phyloP scores from a whole-genome alignment of 1,139 yeast genomes.

The Pichia sp. region DNA sequence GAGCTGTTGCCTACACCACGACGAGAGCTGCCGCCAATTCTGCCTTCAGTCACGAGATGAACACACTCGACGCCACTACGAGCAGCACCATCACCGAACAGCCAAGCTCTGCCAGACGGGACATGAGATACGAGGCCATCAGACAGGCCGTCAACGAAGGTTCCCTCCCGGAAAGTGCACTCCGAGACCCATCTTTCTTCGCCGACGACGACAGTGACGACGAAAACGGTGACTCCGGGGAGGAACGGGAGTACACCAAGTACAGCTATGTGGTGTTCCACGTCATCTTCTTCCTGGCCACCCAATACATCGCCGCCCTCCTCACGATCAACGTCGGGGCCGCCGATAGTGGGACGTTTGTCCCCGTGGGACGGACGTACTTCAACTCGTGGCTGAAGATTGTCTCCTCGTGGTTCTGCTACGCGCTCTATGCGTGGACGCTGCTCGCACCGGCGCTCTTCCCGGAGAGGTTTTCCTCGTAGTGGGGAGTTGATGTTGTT shows the following conservation, averaged over 20 bases:
- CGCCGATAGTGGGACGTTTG: constrained; percentile 75
- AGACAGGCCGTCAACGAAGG: constrained; percentile 96
- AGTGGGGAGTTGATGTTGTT: background rate
- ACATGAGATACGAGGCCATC: constrained; percentile 81
- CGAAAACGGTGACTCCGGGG: constrained; percentile 33
- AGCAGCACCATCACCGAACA: constrained; percentile 47
- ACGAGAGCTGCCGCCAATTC: constrained; percentile 91
- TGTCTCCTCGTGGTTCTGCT: constrained; percentile 91
- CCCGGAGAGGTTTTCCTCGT: constrained; percentile 85
- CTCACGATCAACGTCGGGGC: constrained; percentile 85
- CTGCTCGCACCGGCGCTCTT: constrained; percentile 83
- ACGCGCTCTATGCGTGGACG: constrained; percentile 84
- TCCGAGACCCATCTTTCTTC: constrained; percentile 64
- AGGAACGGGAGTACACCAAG: constrained; percentile 66
- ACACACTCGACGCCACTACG: too few species aligned
- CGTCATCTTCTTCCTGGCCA: constrained; percentile 87
- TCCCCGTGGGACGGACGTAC: constrained; percentile 96
- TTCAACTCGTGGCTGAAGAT: constrained; percentile 96
- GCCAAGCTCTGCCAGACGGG: constrained; percentile 57
- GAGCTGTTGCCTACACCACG: constrained; percentile 96
- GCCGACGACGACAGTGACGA: constrained; percentile 45
- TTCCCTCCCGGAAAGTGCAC: constrained; percentile 88
- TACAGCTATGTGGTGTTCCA: constrained; percentile 92
- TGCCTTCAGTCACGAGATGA: constrained; percentile 46
- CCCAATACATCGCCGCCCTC: constrained; percentile 95